Evolutionary conservation across 768 basidiomycete genomes (phyloP), one percentile per base, ranked within the genome.

Genomic region (Auriscalpium orientale): DNA sequence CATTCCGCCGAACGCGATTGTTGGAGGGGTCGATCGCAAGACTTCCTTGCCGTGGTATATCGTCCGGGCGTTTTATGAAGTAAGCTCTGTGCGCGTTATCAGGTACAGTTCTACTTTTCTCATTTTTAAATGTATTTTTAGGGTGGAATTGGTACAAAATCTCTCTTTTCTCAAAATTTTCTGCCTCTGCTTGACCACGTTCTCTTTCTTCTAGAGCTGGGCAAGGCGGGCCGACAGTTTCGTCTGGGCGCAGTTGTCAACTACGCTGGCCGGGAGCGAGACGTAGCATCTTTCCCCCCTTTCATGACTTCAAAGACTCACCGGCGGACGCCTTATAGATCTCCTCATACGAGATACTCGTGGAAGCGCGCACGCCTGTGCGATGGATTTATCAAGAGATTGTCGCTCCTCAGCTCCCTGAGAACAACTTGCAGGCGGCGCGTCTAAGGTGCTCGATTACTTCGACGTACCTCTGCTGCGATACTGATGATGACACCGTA

Each of bases 241-340:
- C 65, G 64, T 12, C 3, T 63, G 20, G 71, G 71, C 18, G 71
- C 70, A 0, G 60, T 64, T 3, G 66, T 74, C 18, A 62, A 65
- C 22, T 72, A 59, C 53, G 67, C 67, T 21, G 72, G 72, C 4
- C 72, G 62, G 50, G 71, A 72, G 49, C 66, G 64, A 54, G 62
- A 65, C 2, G 71, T 72, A 58, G 36, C 64, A 35, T 20, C 11
- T 44, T 16, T 47, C 10, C 22, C 18, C 52, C 50, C 28, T 20
- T 4, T 44, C 9, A 12, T 50, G 12, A 21, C n/a, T 3, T 40
- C 53, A n/a, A 38, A 11, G 2, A 54, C 54, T 40, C 46, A n/a
- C n/a, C 49, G 20, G 11, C 33, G 33, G 12, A 0, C 4, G 50
- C 21, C 16, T 10, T 10, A 20, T 21, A 72, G 71, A 62, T 72